Evolutionary conservation across 495 filamentous ascomycete genomes (phyloP).

Genomic region (Talaromyces liani): DNA sequence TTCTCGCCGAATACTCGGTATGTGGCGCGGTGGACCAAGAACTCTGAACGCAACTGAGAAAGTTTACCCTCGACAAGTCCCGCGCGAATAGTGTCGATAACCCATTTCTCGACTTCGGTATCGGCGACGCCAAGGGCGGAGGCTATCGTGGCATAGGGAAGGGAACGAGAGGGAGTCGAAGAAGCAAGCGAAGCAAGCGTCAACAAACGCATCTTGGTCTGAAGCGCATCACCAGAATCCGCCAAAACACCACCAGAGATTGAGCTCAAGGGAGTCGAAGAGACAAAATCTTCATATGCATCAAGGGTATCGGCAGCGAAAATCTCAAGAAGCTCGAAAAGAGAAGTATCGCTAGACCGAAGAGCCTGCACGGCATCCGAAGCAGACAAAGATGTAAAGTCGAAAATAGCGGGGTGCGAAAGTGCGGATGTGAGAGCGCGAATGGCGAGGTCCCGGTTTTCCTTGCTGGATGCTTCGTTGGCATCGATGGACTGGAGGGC

Average conservation of each 20-base stretch:
- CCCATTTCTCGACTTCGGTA: constrained; percentile 92
- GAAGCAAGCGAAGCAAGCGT: constrained; percentile 88
- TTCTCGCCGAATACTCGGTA: constrained; percentile 96
- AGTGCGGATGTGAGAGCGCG: constrained; percentile 80
- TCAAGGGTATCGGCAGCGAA: constrained; percentile 89
- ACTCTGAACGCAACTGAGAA: constrained; percentile 80
- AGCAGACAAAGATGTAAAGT: constrained; percentile 87
- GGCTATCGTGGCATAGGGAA: constrained; percentile 77
- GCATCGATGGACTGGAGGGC: constrained; percentile 76
- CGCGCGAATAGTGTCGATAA: constrained; percentile 94
- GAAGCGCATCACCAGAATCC: constrained; percentile 68
- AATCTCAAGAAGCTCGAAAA: constrained; percentile 87
- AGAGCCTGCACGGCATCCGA: constrained; percentile 84
- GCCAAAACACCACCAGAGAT: constrained; percentile 39
- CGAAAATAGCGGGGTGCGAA: constrained; percentile 66
- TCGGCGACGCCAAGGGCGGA: constrained; percentile 70
- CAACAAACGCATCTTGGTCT: constrained; percentile 90
- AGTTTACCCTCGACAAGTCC: constrained; percentile 92
- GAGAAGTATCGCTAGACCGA: constrained; percentile 68
- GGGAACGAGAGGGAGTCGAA: constrained; percentile 67
- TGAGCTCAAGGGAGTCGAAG: constrained; percentile 31
- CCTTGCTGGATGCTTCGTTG: constrained; percentile 57
- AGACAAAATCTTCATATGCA: constrained; percentile 86
- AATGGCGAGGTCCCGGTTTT: constrained; percentile 74
- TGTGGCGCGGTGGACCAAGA: constrained; percentile 88